A percentile compares a stretch with the other conserved stretches of the same genome.
Evolutionary conservation across 2,329 filamentous ascomycete genomes (phyloP).

Genomic region (Zalaria obscura): DNA sequence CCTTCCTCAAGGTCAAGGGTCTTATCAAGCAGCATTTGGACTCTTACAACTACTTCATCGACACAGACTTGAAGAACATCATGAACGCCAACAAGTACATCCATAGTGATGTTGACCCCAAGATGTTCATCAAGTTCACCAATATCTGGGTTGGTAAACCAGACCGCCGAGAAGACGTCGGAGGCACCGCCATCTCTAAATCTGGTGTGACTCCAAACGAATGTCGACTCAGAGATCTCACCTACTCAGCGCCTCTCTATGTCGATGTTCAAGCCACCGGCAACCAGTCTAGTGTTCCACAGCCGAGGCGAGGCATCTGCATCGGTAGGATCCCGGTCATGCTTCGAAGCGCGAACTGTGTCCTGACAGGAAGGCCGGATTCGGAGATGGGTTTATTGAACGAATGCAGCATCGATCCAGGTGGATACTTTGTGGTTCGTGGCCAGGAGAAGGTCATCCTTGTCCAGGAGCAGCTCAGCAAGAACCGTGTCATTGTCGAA

Average conservation of each 20-base stretch:
- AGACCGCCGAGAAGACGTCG: slow-evolving; percentile 62
- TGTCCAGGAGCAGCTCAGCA: slow-evolving; percentile 96
- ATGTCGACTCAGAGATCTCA: slow-evolving; percentile 90
- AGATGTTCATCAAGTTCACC: slow-evolving; percentile 57
- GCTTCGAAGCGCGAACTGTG: slow-evolving; percentile 89
- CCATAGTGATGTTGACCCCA: slow-evolving; percentile 80
- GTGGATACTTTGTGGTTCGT: slow-evolving; percentile 94
- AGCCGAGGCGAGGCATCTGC: slow-evolving; percentile 58
- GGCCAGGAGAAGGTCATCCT: slow-evolving; percentile 98
- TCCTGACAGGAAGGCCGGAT: slow-evolving; percentile 70
- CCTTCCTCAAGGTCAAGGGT: slow-evolving; percentile 96
- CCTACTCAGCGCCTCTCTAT: slow-evolving; percentile 88
- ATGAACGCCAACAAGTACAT: slow-evolving; percentile 81
- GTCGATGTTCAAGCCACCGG: slow-evolving; percentile 72
- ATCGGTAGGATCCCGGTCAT: slow-evolving; percentile 93
- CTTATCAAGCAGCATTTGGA: slow-evolving; percentile 96
- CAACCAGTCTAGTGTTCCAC: slow-evolving; percentile 62
- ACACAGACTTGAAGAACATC: slow-evolving; percentile 94
- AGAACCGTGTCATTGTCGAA: slow-evolving; percentile 97
- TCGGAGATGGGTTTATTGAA: slow-evolving; percentile 82
- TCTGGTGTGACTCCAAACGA: slow-evolving; percentile 70
- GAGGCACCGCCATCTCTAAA: slow-evolving; percentile 29
- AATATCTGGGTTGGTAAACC: slow-evolving; percentile 80
- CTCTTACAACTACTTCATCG: slow-evolving; percentile 97
- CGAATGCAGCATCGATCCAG: slow-evolving; percentile 90